Evolutionary conservation across 2,329 filamentous ascomycete species (phyloP), one percentile per base, ranked within the genome.

Genomic region (Proliferodiscus dingleyae): DNA sequence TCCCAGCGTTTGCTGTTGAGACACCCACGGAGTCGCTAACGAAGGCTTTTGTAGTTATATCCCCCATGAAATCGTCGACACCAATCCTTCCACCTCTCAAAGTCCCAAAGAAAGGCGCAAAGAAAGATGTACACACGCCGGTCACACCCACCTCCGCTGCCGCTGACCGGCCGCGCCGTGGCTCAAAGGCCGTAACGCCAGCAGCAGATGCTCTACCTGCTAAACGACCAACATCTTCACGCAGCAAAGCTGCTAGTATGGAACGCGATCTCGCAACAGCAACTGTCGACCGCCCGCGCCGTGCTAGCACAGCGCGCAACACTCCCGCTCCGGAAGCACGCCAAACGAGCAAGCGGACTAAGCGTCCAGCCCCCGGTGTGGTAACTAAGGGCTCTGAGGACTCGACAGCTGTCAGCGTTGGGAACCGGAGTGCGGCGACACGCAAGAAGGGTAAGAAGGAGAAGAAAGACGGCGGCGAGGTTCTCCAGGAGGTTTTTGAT

Each of bases 331-430:
- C 64, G 15, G 73, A 75, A 43, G 55, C 57, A 29, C 68, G 68
- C 45, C 68, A 66, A 43, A 61, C 67, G n/a, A 72, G 68, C 55
- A 78, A 81, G 59, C 78, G 85, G 22, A 71, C 75, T 43, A 88
- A 84, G 67, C 72, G 81, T 46, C 85, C 85, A 37, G 85, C 83
- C 23, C 86, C 85, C 9, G 85, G 85, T 46, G 73, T 86, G 53
- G 78, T 89, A 57, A 86, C 70, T 2, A 49, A 55, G 18, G 51
- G 68, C 3, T 54, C 55, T 9, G 67, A 70, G 46, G 72, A 72
- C 9, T 71, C 71, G 39, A 70, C 72, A 41, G 73, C 75, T 32
- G 71, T 77, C 58, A 86, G 83, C 49, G 81, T 88, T 46, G 84
- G 84, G 47, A 84, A 80, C 67, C 77, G 86, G 37, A 85, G 85